A percentile compares a stretch with the other conserved stretches of the same genome.
Evolutionary conservation across 192 early-diverging fungal genomes (phyloP).

Genomic region (Coemansia sp.): DNA sequence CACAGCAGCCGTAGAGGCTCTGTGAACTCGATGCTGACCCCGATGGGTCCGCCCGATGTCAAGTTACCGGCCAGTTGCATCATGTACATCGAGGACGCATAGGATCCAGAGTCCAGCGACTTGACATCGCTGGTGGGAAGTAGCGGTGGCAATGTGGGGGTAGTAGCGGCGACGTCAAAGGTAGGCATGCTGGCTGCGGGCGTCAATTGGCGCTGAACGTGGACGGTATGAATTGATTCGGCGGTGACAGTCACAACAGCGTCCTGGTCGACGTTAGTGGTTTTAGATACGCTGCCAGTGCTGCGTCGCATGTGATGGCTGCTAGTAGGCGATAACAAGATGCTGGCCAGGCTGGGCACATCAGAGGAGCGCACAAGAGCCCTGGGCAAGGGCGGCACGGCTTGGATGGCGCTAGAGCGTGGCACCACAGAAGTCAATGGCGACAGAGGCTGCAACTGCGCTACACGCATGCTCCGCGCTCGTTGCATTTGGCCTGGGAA

Average conservation of each 20-base stretch:
- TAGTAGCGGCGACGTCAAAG: neutral
- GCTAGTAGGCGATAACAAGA: neutral
- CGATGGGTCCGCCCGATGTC: conserved; percentile 43
- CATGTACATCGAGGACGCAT: conserved; percentile 14
- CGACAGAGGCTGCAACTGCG: neutral
- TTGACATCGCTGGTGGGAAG: neutral
- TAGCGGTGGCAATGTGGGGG: neutral
- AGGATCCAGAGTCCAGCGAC: conserved; percentile 9
- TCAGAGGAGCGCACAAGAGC: neutral
- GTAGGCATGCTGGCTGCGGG: neutral
- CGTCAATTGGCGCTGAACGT: neutral
- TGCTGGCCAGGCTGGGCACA: neutral
- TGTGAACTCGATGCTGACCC: conserved; percentile 42
- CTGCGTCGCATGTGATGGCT: neutral
- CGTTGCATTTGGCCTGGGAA: neutral
- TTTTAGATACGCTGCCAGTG: neutral
- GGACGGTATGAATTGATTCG: conserved; percentile 15
- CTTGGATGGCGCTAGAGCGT: neutral
- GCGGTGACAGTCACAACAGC: conserved; percentile 14
- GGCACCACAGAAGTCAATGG: neutral
- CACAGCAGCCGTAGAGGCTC: conserved; percentile 43
- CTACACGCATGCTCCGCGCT: neutral
- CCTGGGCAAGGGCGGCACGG: neutral
- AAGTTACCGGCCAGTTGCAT: conserved; percentile 36
- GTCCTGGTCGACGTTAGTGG: neutral